Evolutionary conservation across 208 protist species (phyloP), one percentile per base, ranked within the genome.

Genomic region (Wallacemonas sp.): DNA sequence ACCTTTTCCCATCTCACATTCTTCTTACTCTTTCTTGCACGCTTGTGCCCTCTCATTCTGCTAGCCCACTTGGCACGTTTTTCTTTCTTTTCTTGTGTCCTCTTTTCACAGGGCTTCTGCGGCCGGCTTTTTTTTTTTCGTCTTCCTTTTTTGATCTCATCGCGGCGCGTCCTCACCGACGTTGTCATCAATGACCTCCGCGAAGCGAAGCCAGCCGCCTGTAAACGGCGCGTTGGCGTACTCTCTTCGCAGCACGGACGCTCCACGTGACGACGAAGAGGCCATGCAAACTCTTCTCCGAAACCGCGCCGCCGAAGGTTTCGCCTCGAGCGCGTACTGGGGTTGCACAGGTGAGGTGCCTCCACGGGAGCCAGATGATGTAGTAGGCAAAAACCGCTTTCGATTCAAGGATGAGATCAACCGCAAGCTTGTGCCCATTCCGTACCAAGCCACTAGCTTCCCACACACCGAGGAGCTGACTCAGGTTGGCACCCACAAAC

Each of bases 281-380:
- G 59, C 83, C 8, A 64, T 92, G 32, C 70, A 82, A 3, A 78
- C 83, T 38, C 78, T 85, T 32, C 79, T 93, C 15, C 45, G 62
- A 29, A 76, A 71, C 5, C 78, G 78, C 21, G 70, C 67, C 27
- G 24, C 57, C 29, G 80, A 92, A 30, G 81, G 83, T 10, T 91
- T 95, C 66, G 80, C 78, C 2, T 77, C 82, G 21, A 96, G 91
- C 70, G 83, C 87, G 39, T 96, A 94, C 64, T 94, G 91, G 86
- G 87, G 87, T 30, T 73, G 70, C 29, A 91, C 68, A 13, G 87
- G 85, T 1, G 79, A 90, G 58, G 79, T 92, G 4, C 79, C 85
- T 13, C 79, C 87, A 13, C 85, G 85, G 37, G 91, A 90, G 44
- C 73, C 81, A 9, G 83, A 96, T 39, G 91, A 94, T 60, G 68